Base-by-base conservation (phyloP, 164 flowering plant species). In the Sedum album region DNA sequence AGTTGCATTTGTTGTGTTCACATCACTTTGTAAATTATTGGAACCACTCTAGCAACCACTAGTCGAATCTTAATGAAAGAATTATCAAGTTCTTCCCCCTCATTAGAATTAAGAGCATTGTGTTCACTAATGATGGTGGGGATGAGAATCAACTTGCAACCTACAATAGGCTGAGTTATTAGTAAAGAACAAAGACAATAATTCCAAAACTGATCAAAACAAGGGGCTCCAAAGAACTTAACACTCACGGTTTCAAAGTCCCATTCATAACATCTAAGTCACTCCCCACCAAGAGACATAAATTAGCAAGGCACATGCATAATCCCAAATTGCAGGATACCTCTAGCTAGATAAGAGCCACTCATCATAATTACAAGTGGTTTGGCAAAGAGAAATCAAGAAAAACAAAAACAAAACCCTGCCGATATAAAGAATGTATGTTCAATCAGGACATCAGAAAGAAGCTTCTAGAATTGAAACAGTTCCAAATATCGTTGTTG, bases 11-110 rank as follows among this genome's bases (percentile, higher is more conserved):
- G 62, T 20, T 57, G 62, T 33, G 62, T 33, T 57, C 62, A 57
- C 62, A 57, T 57, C 62, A 57, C 33, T 57, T 28, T n/a, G n/a
- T n/a, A n/a, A 57, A 57, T 57, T 11, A 57, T 57, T 57, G 62
- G 17, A 2, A 57, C 20, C 62, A 57, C 62, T 57, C 62, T 57
- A 28, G 33, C 62, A 26, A 57, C 62, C 62, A 57, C 62, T 57
- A 26, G 62, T 57, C 28, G 33, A 57, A 33, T 21, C 60, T 21
- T 23, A 7, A 53, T 28, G 20, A 33, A 13, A 28, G 18, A 26
- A 57, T 57, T 15, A 57, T 57, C 5, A 20, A 28, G 33, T 57
- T 57, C 0, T 57, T 33, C 28, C 62, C 33, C 33, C 62, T 57
- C 62, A 26, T 57, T 57, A 1, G 21, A 51, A 39, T 39, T 39